Base-by-base conservation (phyloP, 148 eudicot species). In the Fagopyrum tataricum region DNA sequence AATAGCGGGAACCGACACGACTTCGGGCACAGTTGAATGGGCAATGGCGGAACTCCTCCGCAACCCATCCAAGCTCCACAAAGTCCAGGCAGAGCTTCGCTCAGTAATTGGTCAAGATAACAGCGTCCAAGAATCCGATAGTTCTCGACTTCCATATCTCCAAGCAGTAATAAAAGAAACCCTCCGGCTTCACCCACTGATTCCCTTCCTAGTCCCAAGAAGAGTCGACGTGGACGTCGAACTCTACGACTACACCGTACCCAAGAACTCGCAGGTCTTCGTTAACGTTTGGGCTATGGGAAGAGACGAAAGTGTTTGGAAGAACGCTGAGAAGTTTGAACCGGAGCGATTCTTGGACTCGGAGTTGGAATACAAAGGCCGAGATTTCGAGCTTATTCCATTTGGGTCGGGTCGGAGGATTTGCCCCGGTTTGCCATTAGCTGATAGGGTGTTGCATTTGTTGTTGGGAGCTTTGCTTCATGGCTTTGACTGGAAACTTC, bases 281-380 rank as follows among this genome's bases (percentile, higher is more conserved):
- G 87, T 87, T 0, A 87, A 87, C 23, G 84, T 79, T 3, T 87
- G 86, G 86, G 87, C 88, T 0, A 87, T 87, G 7, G 90, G 90
- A 4, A 74, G 88, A 0, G 90, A 87, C 76, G 82, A 79, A 7
- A 44, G 72, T 10, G 73, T 76, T 0, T 87, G 90, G 90, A 41
- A 74, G 7, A 77, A 82, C 23, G 84, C 90, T 0, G 62, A 44
- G 10, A 68, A 40, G 5, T 87, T 87, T 44, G 76, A 66, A 5
- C 88, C 88, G 0, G 86, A 87, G 72, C 81, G 90, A 76, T 87
- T 87, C 53, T 37, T 82, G 74, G 82, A 76, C 0, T 75, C 74
- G 0, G 64, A 56, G 37, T 43, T 70, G 39, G 90, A 87, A 49
- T 82, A 78, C 18, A 87, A 78, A 67, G 90, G 90, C 0, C 84